Percentiles rank a stretch among this genome's conserved stretches.
phyloP scores from a whole-genome alignment of 306 rosid genomes.

The Dalbergia cochinchinensis region DNA sequence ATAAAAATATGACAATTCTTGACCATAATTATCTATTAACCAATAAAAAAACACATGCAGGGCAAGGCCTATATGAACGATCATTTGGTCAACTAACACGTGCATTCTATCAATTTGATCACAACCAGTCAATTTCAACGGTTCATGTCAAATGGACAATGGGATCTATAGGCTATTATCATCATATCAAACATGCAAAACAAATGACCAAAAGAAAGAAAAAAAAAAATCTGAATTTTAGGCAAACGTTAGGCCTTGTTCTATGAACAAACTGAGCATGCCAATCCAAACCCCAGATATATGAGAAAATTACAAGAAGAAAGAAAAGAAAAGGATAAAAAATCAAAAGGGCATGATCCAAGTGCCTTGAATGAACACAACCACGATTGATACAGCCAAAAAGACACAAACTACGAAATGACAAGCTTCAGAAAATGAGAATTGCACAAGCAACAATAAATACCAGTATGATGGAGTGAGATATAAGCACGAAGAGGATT shows the following conservation, averaged over 20 bases:
- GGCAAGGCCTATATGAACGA: neutral
- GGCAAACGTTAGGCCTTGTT: constrained; percentile 24
- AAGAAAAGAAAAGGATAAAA: neutral
- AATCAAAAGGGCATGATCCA: neutral
- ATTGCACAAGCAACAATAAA: neutral
- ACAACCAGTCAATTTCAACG: constrained; percentile 36
- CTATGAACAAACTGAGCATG: constrained; percentile 41
- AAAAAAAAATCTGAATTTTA: neutral
- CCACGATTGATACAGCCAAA: constrained; percentile 32
- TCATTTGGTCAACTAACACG: neutral
- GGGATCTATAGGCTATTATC: constrained; percentile 21
- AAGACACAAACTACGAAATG: neutral
- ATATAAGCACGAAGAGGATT: neutral
- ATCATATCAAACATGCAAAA: constrained; percentile 39
- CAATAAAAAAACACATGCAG: neutral
- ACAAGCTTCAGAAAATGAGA: neutral
- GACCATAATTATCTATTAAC: neutral
- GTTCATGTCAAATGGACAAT: constrained; percentile 3
- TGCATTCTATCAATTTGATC: constrained; percentile 18
- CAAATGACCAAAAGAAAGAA: neutral
- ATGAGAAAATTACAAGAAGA: neutral
- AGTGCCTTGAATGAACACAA: constrained; percentile 39
- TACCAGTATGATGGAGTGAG: constrained; percentile 9
- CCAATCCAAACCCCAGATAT: constrained; percentile 24
- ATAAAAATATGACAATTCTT: neutral